A percentile compares a stretch with the other conserved stretches of the same genome.
Conservation (phyloP, 2,329 filamentous ascomycete genomes). For the Ceratocystis papillata region DNA sequence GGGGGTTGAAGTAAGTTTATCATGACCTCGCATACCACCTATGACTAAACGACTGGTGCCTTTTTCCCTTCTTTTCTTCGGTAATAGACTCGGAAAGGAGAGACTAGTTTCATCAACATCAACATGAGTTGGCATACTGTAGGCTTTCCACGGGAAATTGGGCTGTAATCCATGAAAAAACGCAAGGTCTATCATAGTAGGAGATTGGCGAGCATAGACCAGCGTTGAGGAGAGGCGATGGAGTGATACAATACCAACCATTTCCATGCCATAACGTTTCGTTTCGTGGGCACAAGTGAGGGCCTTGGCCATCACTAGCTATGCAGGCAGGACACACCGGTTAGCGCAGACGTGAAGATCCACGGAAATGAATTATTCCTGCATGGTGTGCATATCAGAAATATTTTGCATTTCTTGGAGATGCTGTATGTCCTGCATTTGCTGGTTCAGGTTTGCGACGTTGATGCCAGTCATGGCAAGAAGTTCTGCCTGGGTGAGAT, state of each 20-base stretch:
- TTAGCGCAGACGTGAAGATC: background rate
- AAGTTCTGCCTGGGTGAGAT: constrained; percentile 24
- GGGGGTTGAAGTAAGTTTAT: background rate
- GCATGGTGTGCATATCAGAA: constrained; percentile 23
- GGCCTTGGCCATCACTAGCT: constrained; percentile 1
- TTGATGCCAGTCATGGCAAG: constrained; percentile 24
- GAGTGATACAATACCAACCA: background rate
- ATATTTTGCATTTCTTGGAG: constrained; percentile 22
- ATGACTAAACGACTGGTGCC: background rate
- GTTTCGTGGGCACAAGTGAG: background rate
- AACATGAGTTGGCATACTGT: constrained; percentile 4
- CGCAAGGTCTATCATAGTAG: background rate
- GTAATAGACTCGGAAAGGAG: background rate
- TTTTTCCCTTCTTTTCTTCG: background rate
- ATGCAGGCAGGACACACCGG: background rate
- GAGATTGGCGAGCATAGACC: background rate
- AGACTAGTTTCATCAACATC: background rate
- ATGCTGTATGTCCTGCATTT: constrained; percentile 20
- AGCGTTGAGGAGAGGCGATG: background rate
- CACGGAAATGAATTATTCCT: constrained; percentile 13
- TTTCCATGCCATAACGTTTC: background rate
- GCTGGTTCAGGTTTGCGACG: constrained; percentile 21
- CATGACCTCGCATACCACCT: background rate
- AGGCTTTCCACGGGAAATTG: background rate
- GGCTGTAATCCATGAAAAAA: background rate